Base-by-base conservation (phyloP, 371 early-diverging fungal genomes). In the Apophysomyces variabilis region DNA sequence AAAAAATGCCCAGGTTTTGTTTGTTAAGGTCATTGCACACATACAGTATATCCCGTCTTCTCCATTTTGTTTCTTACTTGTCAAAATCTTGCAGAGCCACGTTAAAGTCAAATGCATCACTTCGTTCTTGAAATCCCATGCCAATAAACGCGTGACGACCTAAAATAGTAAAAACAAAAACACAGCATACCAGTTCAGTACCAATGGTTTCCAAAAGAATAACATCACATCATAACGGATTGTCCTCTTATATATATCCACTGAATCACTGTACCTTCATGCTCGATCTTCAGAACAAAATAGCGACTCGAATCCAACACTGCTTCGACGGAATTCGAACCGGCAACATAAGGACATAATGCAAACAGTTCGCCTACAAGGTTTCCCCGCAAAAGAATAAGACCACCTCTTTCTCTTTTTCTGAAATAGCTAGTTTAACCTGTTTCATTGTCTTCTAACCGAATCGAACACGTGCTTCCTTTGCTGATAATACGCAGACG, bases 91-190 rank as follows among this genome's bases (percentile, higher is more conserved):
- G 95, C 8, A 96, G 73, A 1, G 94, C 90, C 7, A 95, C 97
- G 67, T 96, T 95, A 64, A 95, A 95, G 72, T 96, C 96, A 82
- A 96, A 96, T 2, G 97, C 92, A 71, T 89, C 89, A 38, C 87
- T 84, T 6, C 96, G 88, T 69, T 96, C 97, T 57, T 86, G 82
- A 70, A 96, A 95, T 4, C 97, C 97, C 67, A 96, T 77, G 9
- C 97, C 97, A 65, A 95, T 82, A 76, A 90, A 95, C 12, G 96
- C 95, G 74, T 93, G 93, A 18, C 89, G 85, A n/a, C 89, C 85
- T 83, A 65, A 65, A 7, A 57, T 2, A 38, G 62, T 45, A 43
- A 47, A 4, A 56, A 26, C 1, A 0, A 26, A 26, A 26, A 3
- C 1, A 26, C 1, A 26, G 3, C 32, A 26, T 26, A 26, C 32